phyloP scores from a whole-genome alignment of 192 early-diverging fungal genomes.

The Umbelopsis sp. region DNA sequence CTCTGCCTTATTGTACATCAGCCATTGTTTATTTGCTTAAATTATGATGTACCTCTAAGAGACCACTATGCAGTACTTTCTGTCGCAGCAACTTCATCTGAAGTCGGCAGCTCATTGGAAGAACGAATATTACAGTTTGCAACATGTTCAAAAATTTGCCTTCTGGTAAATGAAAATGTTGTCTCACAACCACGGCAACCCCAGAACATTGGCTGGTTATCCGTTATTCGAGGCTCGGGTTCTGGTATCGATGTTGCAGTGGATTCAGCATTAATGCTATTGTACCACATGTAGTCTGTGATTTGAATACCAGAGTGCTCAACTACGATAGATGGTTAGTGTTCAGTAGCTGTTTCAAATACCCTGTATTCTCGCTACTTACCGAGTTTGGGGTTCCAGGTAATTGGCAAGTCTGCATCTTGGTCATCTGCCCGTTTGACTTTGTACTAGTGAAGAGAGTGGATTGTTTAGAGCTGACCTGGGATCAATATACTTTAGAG shows the following conservation, averaged over 20 bases:
- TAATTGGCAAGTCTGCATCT: conserved; percentile 23
- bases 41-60: too few species aligned
- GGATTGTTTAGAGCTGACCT: not conserved
- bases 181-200: conserved; percentile 29
- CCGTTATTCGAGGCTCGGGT: not conserved
- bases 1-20: too few species aligned
- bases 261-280: conserved; percentile 25
- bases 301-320: conserved; percentile 34
- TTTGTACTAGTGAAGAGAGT: conserved; percentile 24
- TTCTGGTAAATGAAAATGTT: conserved; percentile 28
- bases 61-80: too few species aligned
- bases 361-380: not conserved
- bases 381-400: conserved; percentile 39
- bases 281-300: conserved; percentile 31
- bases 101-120: too few species aligned
- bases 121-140: not conserved
- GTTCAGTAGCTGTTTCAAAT: not conserved
- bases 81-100: too few species aligned
- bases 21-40: too few species aligned
- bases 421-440: conserved; percentile 18
- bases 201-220: conserved; percentile 28
- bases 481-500: not conserved
- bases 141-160: conserved; percentile 32
- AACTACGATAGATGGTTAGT: conserved; percentile 1
- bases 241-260: conserved; percentile 29